Evolutionary conservation across 2,329 filamentous ascomycete species (phyloP), one percentile per base, ranked within the genome.

Genomic region (Sphaerostilbella broomeana): DNA sequence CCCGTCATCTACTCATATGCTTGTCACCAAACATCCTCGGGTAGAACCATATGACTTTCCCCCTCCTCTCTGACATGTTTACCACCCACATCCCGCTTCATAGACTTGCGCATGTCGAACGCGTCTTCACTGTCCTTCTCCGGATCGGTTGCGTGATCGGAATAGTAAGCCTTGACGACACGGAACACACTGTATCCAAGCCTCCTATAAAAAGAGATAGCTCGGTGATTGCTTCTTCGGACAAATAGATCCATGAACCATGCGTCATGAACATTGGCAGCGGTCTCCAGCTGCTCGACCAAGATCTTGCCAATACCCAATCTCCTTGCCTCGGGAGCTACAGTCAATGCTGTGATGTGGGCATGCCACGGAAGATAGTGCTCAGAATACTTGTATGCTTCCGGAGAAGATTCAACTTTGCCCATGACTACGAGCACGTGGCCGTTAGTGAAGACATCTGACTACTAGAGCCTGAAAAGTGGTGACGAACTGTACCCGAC

Each of bases 331-430:
- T 83, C 79, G 0, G 92, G 92, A 1, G 90, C 83, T 15, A 98
- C 86, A 0, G 92, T 97, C 36, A 98, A 72, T 24, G 90, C 92
- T 4, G 92, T 98, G 58, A 98, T 94, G 64, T 98, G 92, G 15
- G 88, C 90, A 67, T 98, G 92, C 86, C 88, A 97, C n/a, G 90
- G 90, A n/a, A 95, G 82, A 66, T 94, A 94, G 66, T 95, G 88
- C 54, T 82, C 74, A 35, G 86, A 92, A 54, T 79, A 79, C 44
- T 78, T 73, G 59, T 84, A 77, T 38, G 80, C 79, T 30, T 85
- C 71, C 12, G 85, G 83, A 39, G 87, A 94, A 48, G 87, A 81
- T 69, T 97, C 90, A 45, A 94, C 77, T 68, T 98, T 98, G 58
- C 90, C 92, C 77, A 98, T 94, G 59, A 98, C 89, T 95, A 49